Conservation (phyloP, 148 eudicot genomes). For the Silene latifolia region DNA sequence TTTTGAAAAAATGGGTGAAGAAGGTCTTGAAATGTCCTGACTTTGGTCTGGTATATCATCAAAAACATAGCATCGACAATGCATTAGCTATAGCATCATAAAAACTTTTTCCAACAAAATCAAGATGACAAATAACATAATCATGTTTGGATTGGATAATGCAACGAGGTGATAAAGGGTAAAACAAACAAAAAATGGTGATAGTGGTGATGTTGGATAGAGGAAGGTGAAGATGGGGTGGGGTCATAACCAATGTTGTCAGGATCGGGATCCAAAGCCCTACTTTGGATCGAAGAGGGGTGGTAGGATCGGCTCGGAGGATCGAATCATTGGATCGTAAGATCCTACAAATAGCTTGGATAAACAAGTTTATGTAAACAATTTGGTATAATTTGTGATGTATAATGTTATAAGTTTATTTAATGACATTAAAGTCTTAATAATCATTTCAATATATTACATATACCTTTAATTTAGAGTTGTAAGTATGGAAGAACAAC, state of each 20-base stretch:
- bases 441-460: no score
- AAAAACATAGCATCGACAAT: not conserved
- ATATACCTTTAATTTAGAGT: no score
- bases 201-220: not conserved
- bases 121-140: not conserved
- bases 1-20: conserved; percentile 57
- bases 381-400: no score
- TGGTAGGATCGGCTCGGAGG: no score
- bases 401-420: no score
- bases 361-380: no score
- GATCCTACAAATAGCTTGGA: no score
- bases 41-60: conserved; percentile 64
- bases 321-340: no score
- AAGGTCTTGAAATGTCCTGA: conserved; percentile 46
- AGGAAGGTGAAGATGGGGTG: not conserved
- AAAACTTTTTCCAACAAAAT: not conserved
- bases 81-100: not conserved
- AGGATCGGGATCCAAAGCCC: no score
- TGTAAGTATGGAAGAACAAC: no score
- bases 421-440: no score
- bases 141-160: not conserved
- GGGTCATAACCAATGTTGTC: not conserved
- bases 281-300: no score
- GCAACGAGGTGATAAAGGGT: not conserved
- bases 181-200: not conserved